Base-by-base conservation (phyloP, 192 early-diverging fungal species). In the Umbelopsis sp. region DNA sequence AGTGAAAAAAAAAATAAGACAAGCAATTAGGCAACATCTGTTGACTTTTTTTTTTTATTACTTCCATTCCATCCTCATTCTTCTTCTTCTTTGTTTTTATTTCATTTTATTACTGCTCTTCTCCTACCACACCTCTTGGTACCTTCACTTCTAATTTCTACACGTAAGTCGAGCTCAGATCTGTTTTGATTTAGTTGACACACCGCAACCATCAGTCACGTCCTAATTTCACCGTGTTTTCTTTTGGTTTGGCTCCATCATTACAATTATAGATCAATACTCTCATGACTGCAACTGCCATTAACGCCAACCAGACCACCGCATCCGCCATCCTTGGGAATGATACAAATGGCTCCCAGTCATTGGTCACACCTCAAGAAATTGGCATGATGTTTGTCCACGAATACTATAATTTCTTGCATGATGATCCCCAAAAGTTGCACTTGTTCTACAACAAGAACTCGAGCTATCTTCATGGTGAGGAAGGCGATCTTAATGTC, bases 321-420 rank as follows among this genome's bases (percentile, higher is more conserved):
- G 25, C 54, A 16, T 32, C 26, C 56, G 56, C 56, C 26, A 62
- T 62, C 31, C 56, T 29, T 62, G 56, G 29, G 17, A 29, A 22
- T 34, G 56, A 62, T 11, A 62, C 56, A 34, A 62, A 31, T 62
- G 56, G 29, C 16, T 12, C 26, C 7, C 56, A 62, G 26, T 32
- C 56, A 62, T 29, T 31, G 4, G 56, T 62, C 56, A 62, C 56
- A 4, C 56, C 85, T 45, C 84, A 87, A 74, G 91, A 96, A 74
- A 88, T 98, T 53, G 95, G 95, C 32, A 92, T 91, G 92, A 87
- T 96, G 73, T 98, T 98, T 84, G 96, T 94, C 59, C 91, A 92
- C 76, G 90, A 97, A 77, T 98, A 96, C 80, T 98, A 98, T 82
- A 95, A 92, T 36, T 91, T 94, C 75, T 81, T 98, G 77, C 94